Base-by-base conservation (phyloP, 768 basidiomycete species). In the Collybiopsis confluens region DNA sequence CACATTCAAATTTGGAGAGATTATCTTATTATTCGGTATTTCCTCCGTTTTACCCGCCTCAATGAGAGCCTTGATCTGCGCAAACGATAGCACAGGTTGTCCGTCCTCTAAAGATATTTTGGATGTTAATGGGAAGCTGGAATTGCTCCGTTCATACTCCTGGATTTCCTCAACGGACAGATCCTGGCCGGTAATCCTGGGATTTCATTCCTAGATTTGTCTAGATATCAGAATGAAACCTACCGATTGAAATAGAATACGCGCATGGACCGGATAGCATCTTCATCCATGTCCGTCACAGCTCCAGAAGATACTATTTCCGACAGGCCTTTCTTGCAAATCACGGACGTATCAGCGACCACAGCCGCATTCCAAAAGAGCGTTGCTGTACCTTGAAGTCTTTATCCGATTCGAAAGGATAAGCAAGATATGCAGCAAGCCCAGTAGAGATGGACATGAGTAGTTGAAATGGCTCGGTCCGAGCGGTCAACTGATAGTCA, bases 11-110 rank as follows among this genome's bases (percentile, higher is more conserved):
- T 64, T 70, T n/a, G 85, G 74, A 0, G 85, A 82, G 42, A 92
- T 88, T 51, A 75, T 56, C 59, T 83, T 88, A 64, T 90, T 92
- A 61, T 91, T 87, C 1, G 90, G 90, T 35, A 92, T 89, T 63
- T 83, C 69, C 58, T 88, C 86, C 3, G 81, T 78, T 57, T 76
- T 81, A 16, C 88, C 89, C 18, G 85, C 73, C 60, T 88, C 81
- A 55, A 92, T 87, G 55, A 92, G 71, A 33, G 74, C 74, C 60
- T 88, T 81, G 50, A 92, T 68, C 65, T 91, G 83, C 1, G 79
- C 72, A 58, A 92, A 86, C 0, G 81, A 81, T 54, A 90, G 69
- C 24, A 75, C 67, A 15, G 68, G 75, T 47, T 58, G 28, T 10
- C 35, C 42, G 48, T n/a, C n/a, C n/a, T n/a, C n/a, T n/a, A n/a